Conservation (phyloP, 176 grass and related monocot species). For the Cenchrus americanus region DNA sequence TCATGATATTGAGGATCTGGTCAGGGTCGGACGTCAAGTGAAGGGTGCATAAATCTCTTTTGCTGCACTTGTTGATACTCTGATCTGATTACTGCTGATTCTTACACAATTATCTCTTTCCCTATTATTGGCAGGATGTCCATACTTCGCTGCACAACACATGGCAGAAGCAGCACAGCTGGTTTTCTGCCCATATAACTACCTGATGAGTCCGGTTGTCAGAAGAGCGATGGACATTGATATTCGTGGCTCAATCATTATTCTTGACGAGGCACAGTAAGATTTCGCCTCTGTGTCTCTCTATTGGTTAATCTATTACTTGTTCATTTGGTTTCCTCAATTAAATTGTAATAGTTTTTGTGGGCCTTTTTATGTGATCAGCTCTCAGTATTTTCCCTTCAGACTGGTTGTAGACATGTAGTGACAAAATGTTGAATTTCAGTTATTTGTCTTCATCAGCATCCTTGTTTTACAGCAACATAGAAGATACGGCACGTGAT, state of each 20-base stretch:
- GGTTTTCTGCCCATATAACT: slow-evolving; percentile 97
- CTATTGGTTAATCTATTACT: not conserved
- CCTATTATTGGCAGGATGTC: slow-evolving; percentile 63
- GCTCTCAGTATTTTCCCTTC: not conserved
- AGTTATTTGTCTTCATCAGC: slow-evolving; percentile 14
- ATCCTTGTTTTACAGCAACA: slow-evolving; percentile 66
- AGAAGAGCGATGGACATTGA: slow-evolving; percentile 98
- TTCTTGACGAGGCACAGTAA: slow-evolving; percentile 99
- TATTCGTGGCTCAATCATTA: slow-evolving; percentile 74
- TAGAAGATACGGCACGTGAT: slow-evolving; percentile 94
- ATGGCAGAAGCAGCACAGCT: slow-evolving; percentile 81
- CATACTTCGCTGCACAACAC: slow-evolving; percentile 93
- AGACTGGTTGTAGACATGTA: not conserved
- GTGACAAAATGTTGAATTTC: not conserved
- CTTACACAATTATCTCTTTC: slow-evolving; percentile 23
- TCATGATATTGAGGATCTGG: slow-evolving; percentile 98
- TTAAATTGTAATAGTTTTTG: not conserved
- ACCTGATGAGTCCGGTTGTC: slow-evolving; percentile 90
- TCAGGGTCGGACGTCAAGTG: slow-evolving; percentile 66
- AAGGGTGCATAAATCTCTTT: slow-evolving; percentile 69
- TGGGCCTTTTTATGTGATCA: slow-evolving; percentile 17
- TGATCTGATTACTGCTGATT: not conserved
- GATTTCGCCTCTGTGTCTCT: slow-evolving; percentile 31
- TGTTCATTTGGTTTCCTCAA: slow-evolving; percentile 20
- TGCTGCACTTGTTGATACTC: slow-evolving; percentile 1